A percentile compares a stretch with the other conserved stretches of the same genome.
These are phyloP conservation scores for Gossypium stocksii DNA, from an alignment of 345 rosid species.

Conservation along the genomic window DNA sequence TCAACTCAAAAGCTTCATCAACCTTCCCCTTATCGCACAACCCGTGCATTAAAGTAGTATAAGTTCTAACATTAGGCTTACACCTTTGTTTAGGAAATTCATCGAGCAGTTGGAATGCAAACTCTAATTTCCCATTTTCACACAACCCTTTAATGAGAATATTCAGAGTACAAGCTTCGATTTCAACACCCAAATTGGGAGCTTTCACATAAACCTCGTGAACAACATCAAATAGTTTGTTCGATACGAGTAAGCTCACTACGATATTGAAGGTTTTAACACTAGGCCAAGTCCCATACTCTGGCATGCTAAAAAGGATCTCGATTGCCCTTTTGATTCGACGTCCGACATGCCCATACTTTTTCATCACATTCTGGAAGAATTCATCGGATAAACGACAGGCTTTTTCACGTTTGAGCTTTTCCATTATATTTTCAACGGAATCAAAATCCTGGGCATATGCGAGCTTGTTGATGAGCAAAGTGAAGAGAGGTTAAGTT, in stretches of 20 bases:
- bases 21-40: slow-evolving; percentile 56
- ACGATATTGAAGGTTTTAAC: slow-evolving; percentile 70
- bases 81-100: slow-evolving; percentile 86
- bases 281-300: slow-evolving; percentile 64
- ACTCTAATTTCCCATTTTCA: slow-evolving; percentile 53
- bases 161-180: slow-evolving; percentile 80
- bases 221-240: slow-evolving; percentile 54
- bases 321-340: slow-evolving; percentile 62
- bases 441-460: slow-evolving; percentile 58
- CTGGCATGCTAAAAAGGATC: slow-evolving; percentile 59
- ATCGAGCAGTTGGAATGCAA: slow-evolving; percentile 74
- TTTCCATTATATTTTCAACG: slow-evolving; percentile 51
- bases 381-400: slow-evolving; percentile 66
- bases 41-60: slow-evolving; percentile 64
- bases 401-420: slow-evolving; percentile 35
- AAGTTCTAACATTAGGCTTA: slow-evolving; percentile 66
- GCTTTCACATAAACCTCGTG: slow-evolving; percentile 57
- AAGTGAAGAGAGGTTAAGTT: slow-evolving; percentile 56
- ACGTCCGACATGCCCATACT: slow-evolving; percentile 63
- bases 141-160: slow-evolving; percentile 75
- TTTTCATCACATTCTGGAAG: slow-evolving; percentile 63
- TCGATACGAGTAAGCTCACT: slow-evolving; percentile 62
- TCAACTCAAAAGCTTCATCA: slow-evolving; percentile 52
- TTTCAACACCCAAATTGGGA: slow-evolving; percentile 61
- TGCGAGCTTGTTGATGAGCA: slow-evolving; percentile 51